Evolutionary conservation across 495 filamentous ascomycete genomes (phyloP).

Genomic region (Aspergillus cavernicola): DNA sequence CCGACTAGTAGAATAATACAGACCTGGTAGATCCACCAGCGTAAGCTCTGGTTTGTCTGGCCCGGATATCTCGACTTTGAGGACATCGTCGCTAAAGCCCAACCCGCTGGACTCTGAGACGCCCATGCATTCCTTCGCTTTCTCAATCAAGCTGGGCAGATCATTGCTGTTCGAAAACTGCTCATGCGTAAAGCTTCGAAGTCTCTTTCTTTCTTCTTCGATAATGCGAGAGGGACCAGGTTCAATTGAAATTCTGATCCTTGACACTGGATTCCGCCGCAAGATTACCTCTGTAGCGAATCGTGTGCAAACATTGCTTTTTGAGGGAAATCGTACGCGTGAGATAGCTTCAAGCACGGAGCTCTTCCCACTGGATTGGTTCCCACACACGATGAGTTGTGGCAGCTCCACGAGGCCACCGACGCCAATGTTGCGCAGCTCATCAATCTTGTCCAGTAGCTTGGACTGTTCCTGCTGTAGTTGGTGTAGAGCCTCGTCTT

Average conservation of each 20-base stretch:
- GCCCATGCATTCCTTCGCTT: conserved; percentile 50
- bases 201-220: conserved; percentile 10
- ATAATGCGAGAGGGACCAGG: conserved; percentile 25
- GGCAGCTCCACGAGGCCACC: conserved; percentile 58
- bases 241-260: conserved; percentile 43
- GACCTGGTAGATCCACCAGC: conserved; percentile 63
- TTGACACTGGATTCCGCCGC: conserved; percentile 24
- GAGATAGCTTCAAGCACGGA: conserved; percentile 73
- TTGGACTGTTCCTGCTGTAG: conserved; percentile 23
- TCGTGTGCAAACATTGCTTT: conserved; percentile 61
- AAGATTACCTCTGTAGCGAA: conserved; percentile 65
- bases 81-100: conserved; percentile 57
- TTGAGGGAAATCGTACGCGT: conserved; percentile 63
- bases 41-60: conserved; percentile 60
- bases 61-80: conserved; percentile 59
- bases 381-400: conserved; percentile 70
- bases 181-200: conserved; percentile 11
- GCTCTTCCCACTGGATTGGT: conserved; percentile 70
- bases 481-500: conserved; percentile 17
- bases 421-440: conserved; percentile 52
- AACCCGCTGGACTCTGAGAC: conserved; percentile 23
- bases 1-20: conserved; percentile 47
- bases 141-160: conserved; percentile 39
- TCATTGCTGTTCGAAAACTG: conserved; percentile 24
- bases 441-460: conserved; percentile 56